These are phyloP conservation scores for Erysimum cheiri DNA, from an alignment of 441 rosid species.

Conservation along the genomic window DNA sequence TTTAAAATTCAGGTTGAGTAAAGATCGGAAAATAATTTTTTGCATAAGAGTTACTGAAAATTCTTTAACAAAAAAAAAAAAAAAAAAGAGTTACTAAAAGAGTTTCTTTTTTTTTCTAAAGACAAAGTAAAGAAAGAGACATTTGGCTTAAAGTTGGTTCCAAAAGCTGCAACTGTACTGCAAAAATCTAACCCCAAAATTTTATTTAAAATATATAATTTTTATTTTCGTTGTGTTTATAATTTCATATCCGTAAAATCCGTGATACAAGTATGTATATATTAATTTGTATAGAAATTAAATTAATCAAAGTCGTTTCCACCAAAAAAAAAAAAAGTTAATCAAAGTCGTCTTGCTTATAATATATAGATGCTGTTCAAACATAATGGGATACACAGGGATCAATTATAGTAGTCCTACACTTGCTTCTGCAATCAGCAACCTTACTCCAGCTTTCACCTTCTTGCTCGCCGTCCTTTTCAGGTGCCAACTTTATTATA, in stretches of 20 bases:
- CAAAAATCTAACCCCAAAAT: constrained; percentile 6
- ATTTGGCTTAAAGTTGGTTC: constrained; percentile 35
- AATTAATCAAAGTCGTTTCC: too few species aligned
- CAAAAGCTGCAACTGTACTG: constrained; percentile 42
- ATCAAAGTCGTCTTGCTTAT: not conserved
- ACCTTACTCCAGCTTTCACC: constrained; percentile 70
- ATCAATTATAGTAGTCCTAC: constrained; percentile 68
- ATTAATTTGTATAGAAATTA: not conserved
- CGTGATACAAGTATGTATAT: too few species aligned
- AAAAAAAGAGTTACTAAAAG: not conserved
- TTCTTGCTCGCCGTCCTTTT: constrained; percentile 65
- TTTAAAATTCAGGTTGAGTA: too few species aligned
- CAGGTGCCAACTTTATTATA: constrained; percentile 47
- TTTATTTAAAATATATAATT: not conserved
- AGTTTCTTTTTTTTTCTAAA: constrained; percentile 4
- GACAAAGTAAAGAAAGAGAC: constrained; percentile 19
- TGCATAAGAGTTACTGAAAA: constrained; percentile 15
- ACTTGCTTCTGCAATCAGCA: constrained; percentile 73
- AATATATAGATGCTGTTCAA: constrained; percentile 53
- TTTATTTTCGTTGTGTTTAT: not conserved
- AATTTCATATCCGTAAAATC: constrained; percentile 7
- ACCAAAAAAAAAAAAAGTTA: too few species aligned
- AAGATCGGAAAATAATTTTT: constrained; percentile 5
- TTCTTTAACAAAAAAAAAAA: not conserved
- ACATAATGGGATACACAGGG: constrained; percentile 62